These are phyloP conservation scores for Linum tenue DNA, from an alignment of 345 rosid genomes.

Conservation along the genomic window DNA sequence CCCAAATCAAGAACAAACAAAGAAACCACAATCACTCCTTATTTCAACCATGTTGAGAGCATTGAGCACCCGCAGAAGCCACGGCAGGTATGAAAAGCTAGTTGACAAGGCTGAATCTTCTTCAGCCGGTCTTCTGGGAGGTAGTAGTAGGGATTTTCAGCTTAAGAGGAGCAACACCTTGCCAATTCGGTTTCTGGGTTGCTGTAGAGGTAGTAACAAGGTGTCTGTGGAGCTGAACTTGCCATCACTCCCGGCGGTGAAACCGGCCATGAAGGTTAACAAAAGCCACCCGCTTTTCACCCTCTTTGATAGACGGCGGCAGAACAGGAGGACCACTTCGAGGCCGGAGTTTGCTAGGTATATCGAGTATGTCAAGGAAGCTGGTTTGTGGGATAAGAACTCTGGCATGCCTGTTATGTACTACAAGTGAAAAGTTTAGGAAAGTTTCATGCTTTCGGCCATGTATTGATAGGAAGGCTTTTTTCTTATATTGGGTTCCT, in stretches of 20 bases:
- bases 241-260: conserved; percentile 10
- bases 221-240: background rate
- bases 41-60: conserved; percentile 45
- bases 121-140: conserved; percentile 10
- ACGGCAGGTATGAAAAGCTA: conserved; percentile 39
- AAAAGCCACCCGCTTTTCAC: conserved; percentile 54
- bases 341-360: conserved; percentile 65
- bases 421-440: conserved; percentile 20
- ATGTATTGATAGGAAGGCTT: too few species aligned
- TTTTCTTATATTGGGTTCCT: background rate
- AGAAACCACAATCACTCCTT: background rate
- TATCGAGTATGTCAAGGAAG: conserved; percentile 61
- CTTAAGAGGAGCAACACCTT: conserved; percentile 39
- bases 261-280: conserved; percentile 23
- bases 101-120: conserved; percentile 25
- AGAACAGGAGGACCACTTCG: conserved; percentile 46
- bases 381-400: conserved; percentile 51
- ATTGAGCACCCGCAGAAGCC: conserved; percentile 41
- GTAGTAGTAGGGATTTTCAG: background rate
- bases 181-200: conserved; percentile 29
- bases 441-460: background rate
- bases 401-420: conserved; percentile 43
- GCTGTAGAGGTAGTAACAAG: conserved; percentile 11
- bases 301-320: conserved; percentile 39
- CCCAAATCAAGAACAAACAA: too few species aligned